Base-by-base conservation (phyloP, 768 basidiomycete genomes). In the Cyclocybe aegerita region DNA sequence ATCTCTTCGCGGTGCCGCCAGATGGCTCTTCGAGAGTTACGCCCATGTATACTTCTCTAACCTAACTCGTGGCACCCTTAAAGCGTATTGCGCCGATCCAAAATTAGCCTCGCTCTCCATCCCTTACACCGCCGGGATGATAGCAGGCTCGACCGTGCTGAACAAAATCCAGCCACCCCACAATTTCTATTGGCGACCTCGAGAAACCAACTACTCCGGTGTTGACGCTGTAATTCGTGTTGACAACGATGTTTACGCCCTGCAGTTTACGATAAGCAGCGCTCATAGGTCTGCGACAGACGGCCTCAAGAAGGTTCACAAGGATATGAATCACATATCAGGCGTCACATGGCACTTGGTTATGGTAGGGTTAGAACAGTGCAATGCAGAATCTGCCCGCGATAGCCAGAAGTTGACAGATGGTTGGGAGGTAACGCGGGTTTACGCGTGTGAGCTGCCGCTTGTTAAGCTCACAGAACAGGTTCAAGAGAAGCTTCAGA, bases 11-110 rank as follows among this genome's bases (percentile, higher is more conserved):
- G 31, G 11, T 16, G 42, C 52, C 15, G 52, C 23, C 40, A 46
- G 39, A 44, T 50, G 38, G 43, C 40, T 43, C n/a, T 54, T 54
- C 37, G 44, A 50, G 38, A 17, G 46, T 47, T 54, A 50, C 32
- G 53, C 43, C 32, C 53, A 54, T 39, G 43, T 39, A 35, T 14
- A 32, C 37, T 46, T 54, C 42, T 50, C 53, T 23, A 15, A 39
- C 38, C 35, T 46, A 35, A 35, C 32, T 9, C 32, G 41, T 39
- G 30, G 36, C 37, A 29, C 47, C 43, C 47, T 49, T 35, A n/a
- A 40, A 11, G 36, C 11, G 15, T 37, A 37, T 49, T 15, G 17
- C 17, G 36, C 9, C 12, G 39, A 43, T 33, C 23, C 1, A 23
- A 43, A 17, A 17, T 10, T 46, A 52, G 34, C 11, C 31, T 8